Base-by-base conservation (phyloP, 495 filamentous ascomycete species). In the Elasticomyces elasticus region DNA sequence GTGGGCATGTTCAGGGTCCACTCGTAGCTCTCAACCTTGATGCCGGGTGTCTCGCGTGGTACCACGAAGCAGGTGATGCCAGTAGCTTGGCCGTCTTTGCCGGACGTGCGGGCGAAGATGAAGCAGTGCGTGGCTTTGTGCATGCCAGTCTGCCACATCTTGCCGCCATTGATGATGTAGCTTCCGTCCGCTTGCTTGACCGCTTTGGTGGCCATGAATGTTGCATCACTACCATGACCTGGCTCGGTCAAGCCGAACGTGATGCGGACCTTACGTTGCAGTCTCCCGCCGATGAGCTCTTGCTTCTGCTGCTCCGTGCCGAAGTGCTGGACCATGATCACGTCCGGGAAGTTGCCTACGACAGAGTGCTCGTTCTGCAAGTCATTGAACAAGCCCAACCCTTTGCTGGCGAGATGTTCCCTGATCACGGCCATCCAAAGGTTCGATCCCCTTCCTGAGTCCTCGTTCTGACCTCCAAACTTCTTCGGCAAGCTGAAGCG, bases 1-100 rank as follows among this genome's bases (percentile, higher is more conserved):
- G 78, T 80, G 1, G 79, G 77, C 77, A 81, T 81, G 52, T 81
- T 82, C 49, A 80, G 70, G 17, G 78, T 82, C 67, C 76, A 81
- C 56, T 83, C 73, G 57, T 78, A 81, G 31, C 70, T 75, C 40
- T 70, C 69, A 11, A 80, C 67, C 19, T 63, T 66, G 10, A 80
- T 55, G 1, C 77, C 78, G 0, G 62, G 61, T 0, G 74, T 70
- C 0, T 71, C 55, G 22, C 66, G 59, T 2, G 78, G 76, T 10
- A 79, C 72, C 25, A 81, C 66, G 45, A 82, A 81, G 20, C 78
- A 78, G 24, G 75, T 78, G 19, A 83, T 81, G 3, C 78, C 79
- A 22, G 61, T 63, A 10, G 72, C 67, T 23, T 70, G 67, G 0
- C 78, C 78, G 20, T 69, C 42, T 20, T 61, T 55, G 5, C 75